Evolutionary conservation across 2,329 filamentous ascomycete species (phyloP).

Genomic region (Clarireedia monteithiana): DNA sequence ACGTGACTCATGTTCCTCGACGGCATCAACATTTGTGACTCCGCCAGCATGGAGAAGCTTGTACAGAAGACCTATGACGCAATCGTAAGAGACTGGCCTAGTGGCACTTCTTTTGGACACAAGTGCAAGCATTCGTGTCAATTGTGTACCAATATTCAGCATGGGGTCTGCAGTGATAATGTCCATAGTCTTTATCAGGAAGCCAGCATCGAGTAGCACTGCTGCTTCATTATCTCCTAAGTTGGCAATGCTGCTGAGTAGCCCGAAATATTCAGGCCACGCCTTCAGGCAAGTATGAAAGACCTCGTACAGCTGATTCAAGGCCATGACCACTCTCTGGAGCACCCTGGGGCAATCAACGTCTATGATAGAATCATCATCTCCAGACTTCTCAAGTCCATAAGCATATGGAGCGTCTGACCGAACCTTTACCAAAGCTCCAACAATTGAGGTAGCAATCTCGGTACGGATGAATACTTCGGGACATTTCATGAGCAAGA

Average conservation of each 20-base stretch:
- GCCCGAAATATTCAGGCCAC: constrained; percentile 71
- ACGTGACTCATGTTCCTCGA: background rate
- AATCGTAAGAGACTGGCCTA: constrained; percentile 46
- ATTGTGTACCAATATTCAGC: constrained; percentile 35
- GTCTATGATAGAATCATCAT: constrained; percentile 16
- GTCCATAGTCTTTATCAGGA: constrained; percentile 41
- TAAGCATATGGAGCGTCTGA: constrained; percentile 40
- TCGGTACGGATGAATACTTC: constrained; percentile 48
- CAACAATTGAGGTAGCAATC: constrained; percentile 43
- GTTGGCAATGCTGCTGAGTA: constrained; percentile 58
- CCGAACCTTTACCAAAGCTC: constrained; percentile 46
- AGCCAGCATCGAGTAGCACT: constrained; percentile 52
- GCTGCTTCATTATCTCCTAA: constrained; percentile 52
- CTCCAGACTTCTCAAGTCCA: constrained; percentile 25
- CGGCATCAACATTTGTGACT: constrained; percentile 2
- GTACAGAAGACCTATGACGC: constrained; percentile 43
- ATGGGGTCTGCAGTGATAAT: constrained; percentile 27
- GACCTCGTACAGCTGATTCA: constrained; percentile 52
- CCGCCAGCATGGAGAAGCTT: constrained; percentile 25
- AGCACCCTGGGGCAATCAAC: constrained; percentile 28
- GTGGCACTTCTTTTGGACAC: constrained; percentile 42
- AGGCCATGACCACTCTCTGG: constrained; percentile 33
- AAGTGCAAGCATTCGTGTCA: constrained; percentile 44
- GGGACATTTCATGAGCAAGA: constrained; percentile 55
- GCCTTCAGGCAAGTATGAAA: constrained; percentile 55